Percentiles rank a stretch among this genome's conserved stretches.
phyloP scores from a whole-genome alignment of 2,329 filamentous ascomycete genomes.

The Penicillium concentricum region DNA sequence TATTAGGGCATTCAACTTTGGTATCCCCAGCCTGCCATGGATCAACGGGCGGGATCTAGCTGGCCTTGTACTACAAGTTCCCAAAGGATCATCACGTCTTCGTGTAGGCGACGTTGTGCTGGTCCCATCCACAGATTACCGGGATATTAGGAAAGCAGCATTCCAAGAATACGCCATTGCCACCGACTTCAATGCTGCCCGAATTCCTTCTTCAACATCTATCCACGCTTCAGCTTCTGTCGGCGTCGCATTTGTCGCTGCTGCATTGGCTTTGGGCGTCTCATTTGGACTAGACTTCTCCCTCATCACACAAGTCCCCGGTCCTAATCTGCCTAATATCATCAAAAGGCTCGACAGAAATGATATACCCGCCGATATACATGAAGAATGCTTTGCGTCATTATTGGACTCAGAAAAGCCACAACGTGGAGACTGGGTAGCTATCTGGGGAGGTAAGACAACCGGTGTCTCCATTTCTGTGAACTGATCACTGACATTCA shows the following conservation, averaged over 20 bases:
- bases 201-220: constrained; percentile 56
- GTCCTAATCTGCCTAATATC: constrained; percentile 59
- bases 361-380: constrained; percentile 60
- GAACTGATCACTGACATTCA: constrained; percentile 1
- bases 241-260: constrained; percentile 71
- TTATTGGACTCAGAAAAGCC: constrained; percentile 56
- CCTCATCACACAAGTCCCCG: constrained; percentile 36
- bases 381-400: constrained; percentile 60
- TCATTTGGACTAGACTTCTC: constrained; percentile 68
- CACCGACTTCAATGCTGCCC: constrained; percentile 63
- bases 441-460: constrained; percentile 68
- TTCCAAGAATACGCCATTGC: constrained; percentile 70
- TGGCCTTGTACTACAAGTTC: constrained; percentile 58
- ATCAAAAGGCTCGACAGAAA: constrained; percentile 50
- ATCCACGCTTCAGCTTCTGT: constrained; percentile 60
- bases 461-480: not conserved
- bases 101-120: constrained; percentile 58
- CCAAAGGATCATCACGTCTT: constrained; percentile 49
- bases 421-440: constrained; percentile 64
- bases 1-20: constrained; percentile 66
- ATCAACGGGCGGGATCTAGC: constrained; percentile 69
- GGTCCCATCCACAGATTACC: constrained; percentile 72
- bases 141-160: constrained; percentile 68
- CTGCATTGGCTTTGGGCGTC: constrained; percentile 64
- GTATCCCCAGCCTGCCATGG: constrained; percentile 65